These are phyloP conservation scores for Elaeis guineensis DNA, from an alignment of 176 grass and related monocot species.

Conservation along the genomic window DNA sequence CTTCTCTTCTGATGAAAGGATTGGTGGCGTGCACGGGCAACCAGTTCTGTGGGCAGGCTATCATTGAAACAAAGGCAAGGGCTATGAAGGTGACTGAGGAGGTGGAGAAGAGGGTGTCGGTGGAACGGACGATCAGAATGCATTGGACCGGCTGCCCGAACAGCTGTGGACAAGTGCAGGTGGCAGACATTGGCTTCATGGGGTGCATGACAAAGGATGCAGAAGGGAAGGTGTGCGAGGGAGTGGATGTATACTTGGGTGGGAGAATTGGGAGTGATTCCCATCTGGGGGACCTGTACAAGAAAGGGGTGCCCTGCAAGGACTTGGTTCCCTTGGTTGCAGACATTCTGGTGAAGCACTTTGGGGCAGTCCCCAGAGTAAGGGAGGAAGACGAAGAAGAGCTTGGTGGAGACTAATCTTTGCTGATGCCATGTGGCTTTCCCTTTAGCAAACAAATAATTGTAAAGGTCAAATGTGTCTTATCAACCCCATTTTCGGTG, in stretches of 20 bases:
- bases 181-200: conserved; percentile 96
- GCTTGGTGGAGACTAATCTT: background rate
- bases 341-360: conserved; percentile 64
- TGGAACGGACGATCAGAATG: conserved; percentile 57
- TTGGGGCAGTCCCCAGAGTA: conserved; percentile 51
- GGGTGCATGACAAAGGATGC: conserved; percentile 61
- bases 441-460: too few species aligned
- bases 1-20: conserved; percentile 61
- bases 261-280: conserved; percentile 86
- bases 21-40: conserved; percentile 87
- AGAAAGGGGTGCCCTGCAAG: conserved; percentile 73
- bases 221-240: conserved; percentile 59
- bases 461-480: too few species aligned
- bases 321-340: conserved; percentile 66
- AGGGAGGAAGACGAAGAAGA: conserved; percentile 59
- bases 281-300: conserved; percentile 67
- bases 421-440: too few species aligned
- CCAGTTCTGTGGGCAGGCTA: conserved; percentile 96
- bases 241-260: conserved; percentile 60
- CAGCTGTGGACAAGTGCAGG: conserved; percentile 93
- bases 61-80: conserved; percentile 89
- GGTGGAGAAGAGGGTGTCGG: conserved; percentile 59
- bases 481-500: too few species aligned
- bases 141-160: conserved; percentile 85
- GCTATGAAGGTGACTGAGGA: conserved; percentile 76